phyloP scores from a whole-genome alignment of 805 yeast genomes.

The Ogataea neopini region DNA sequence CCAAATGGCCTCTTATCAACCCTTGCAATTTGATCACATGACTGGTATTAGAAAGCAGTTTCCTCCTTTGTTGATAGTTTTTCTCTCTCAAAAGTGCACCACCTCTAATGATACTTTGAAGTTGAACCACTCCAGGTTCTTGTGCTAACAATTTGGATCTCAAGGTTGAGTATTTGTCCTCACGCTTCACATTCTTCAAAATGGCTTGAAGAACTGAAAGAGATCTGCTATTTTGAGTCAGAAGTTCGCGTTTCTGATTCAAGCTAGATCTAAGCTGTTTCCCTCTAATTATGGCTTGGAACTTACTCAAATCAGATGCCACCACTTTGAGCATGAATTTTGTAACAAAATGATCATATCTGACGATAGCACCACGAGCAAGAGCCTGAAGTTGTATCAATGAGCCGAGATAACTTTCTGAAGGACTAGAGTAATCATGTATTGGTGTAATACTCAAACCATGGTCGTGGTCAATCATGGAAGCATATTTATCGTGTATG shows the following conservation, averaged over 20 bases:
- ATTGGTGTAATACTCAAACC: conserved; percentile 14
- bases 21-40: conserved; percentile 42
- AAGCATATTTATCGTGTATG: conserved; percentile 32
- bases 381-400: conserved; percentile 59
- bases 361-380: conserved; percentile 64
- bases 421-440: background rate
- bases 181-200: conserved; percentile 32
- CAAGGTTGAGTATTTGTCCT: conserved; percentile 20
- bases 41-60: conserved; percentile 24
- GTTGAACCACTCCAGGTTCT: conserved; percentile 25
- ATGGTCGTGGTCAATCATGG: conserved; percentile 26
- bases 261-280: conserved; percentile 31
- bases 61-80: conserved; percentile 19
- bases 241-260: conserved; percentile 21
- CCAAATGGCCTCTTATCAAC: conserved; percentile 40
- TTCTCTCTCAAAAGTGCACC: conserved; percentile 22
- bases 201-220: conserved; percentile 43
- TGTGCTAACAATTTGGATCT: conserved; percentile 17
- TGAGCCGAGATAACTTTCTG: conserved; percentile 9
- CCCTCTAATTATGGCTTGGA: conserved; percentile 58
- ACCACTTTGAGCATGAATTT: conserved; percentile 61
- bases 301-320: conserved; percentile 46
- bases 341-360: conserved; percentile 65
- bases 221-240: conserved; percentile 29
- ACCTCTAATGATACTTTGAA: conserved; percentile 42